Base-by-base conservation (phyloP, 2,329 filamentous ascomycete species). In the Microdochium nivale region DNA sequence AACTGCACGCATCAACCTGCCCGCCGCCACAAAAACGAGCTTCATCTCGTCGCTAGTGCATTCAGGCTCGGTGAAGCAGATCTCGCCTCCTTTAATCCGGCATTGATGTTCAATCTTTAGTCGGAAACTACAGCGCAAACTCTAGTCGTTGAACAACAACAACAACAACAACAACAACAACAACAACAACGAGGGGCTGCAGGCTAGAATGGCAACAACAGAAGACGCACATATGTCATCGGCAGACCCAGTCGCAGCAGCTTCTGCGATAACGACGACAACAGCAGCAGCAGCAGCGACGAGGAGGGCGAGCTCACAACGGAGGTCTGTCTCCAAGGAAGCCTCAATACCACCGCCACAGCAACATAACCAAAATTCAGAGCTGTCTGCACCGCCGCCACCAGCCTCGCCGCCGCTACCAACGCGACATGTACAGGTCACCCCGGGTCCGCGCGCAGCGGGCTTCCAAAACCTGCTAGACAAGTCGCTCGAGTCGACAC, bases 391-490 rank as follows among this genome's bases (percentile, higher is more conserved):
- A 10, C 63, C 58, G 2, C 51, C 47, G 14, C 21, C 37, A 43
- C 59, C 63, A 2, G 59, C 60, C 23, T 70, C 71, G 8, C 69
- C 70, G 23, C 69, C 69, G 23, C 65, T 73, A 1, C 73, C 73
- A 1, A 56, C 64, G 48, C 68, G 68, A 23, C 71, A 72, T 62
- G 71, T 68, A 11, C 62, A 72, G 30, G 64, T 67, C 44, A 69
- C 73, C 0, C 79, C 81, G 0, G 82, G 82, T 47, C 77, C 77
- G 2, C 79, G 81, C 57, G 82, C 82, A 2, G 59, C 68, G 25
- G 74, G 77, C 46, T 74, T 85, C 53, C 73, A 76, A 50, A 68
- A 75, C 51, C 69, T 83, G 32, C 83, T 81, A 62, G 69, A 71
- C 51, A 67, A 71, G 52, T 74, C 75, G 25, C 73, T 84, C 24